A percentile compares a stretch with the other conserved stretches of the same genome.
Evolutionary conservation across 2,329 filamentous ascomycete species (phyloP).

Genomic region (Botrytis aclada): DNA sequence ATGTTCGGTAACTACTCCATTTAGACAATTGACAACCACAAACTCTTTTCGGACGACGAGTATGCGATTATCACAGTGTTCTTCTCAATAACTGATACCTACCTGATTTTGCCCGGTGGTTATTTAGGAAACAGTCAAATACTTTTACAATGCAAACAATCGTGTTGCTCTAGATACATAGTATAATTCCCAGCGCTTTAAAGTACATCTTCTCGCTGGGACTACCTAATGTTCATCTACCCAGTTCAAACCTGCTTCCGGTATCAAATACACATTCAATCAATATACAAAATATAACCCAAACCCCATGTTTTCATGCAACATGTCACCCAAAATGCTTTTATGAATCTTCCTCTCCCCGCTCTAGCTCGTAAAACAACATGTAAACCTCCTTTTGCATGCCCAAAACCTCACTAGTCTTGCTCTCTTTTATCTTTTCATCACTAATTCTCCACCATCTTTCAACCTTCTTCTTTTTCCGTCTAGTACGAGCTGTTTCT

Average conservation of each 20-base stretch:
- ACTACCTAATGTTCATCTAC: neutral
- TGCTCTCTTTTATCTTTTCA: constrained; percentile 92
- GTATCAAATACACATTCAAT: constrained; percentile 14
- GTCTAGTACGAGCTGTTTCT: constrained; percentile 42
- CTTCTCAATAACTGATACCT: neutral
- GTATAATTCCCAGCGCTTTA: neutral
- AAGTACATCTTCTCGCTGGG: neutral
- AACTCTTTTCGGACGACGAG: neutral
- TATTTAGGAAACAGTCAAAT: neutral
- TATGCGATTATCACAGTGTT: neutral
- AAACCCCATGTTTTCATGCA: neutral
- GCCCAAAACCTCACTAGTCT: constrained; percentile 82
- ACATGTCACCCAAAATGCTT: neutral
- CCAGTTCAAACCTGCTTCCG: neutral
- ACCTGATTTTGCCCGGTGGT: neutral
- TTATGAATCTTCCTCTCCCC: constrained; percentile 26
- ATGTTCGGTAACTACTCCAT: neutral
- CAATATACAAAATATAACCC: constrained; percentile 3
- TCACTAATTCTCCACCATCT: constrained; percentile 98
- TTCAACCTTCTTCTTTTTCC: constrained; percentile 61
- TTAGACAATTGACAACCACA: neutral
- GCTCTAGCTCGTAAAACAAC: constrained; percentile 84
- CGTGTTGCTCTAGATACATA: neutral
- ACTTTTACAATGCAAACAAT: neutral
- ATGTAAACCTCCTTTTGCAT: constrained; percentile 98